These are phyloP conservation scores for Zygosaccharomyces pseudobailii DNA, from an alignment of 1,139 yeast species.

Conservation along the genomic window DNA sequence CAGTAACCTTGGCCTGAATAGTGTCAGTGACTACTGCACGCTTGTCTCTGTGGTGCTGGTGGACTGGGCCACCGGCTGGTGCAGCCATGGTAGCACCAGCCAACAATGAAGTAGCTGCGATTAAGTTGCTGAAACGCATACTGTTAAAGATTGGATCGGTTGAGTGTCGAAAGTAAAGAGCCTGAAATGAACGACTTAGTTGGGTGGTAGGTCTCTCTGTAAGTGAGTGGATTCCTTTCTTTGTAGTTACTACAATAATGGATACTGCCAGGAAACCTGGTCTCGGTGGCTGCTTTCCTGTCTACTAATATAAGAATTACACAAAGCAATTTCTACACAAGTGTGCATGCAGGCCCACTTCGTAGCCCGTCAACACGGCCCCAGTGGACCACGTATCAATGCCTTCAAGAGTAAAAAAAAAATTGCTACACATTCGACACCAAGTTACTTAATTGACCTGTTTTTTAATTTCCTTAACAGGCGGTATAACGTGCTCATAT, in stretches of 20 bases:
- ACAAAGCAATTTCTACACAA: background rate
- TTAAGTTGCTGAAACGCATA: constrained; percentile 36
- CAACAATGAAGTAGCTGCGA: constrained; percentile 36
- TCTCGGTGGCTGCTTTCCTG: background rate
- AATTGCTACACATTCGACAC: background rate
- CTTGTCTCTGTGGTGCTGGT: constrained; percentile 46
- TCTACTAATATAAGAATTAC: background rate
- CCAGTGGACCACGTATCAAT: background rate
- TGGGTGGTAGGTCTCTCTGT: constrained; percentile 4
- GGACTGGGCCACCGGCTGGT: constrained; percentile 28
- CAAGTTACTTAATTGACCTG: background rate
- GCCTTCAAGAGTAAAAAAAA: background rate
- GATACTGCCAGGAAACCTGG: background rate
- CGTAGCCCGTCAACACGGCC: background rate
- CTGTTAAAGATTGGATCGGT: constrained; percentile 4
- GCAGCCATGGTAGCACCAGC: constrained; percentile 36
- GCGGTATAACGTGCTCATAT: background rate
- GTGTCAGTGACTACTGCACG: constrained; percentile 44
- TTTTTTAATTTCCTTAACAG: background rate
- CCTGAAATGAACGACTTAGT: constrained; percentile 14
- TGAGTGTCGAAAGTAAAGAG: constrained; percentile 3
- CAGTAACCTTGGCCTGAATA: constrained; percentile 39
- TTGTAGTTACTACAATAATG: background rate
- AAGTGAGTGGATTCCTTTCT: background rate
- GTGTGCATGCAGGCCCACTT: background rate